Percentiles rank a stretch among this genome's conserved stretches.
Evolutionary conservation across 176 grass and related monocot genomes (phyloP).

Genomic region (Alloteropsis semialata): DNA sequence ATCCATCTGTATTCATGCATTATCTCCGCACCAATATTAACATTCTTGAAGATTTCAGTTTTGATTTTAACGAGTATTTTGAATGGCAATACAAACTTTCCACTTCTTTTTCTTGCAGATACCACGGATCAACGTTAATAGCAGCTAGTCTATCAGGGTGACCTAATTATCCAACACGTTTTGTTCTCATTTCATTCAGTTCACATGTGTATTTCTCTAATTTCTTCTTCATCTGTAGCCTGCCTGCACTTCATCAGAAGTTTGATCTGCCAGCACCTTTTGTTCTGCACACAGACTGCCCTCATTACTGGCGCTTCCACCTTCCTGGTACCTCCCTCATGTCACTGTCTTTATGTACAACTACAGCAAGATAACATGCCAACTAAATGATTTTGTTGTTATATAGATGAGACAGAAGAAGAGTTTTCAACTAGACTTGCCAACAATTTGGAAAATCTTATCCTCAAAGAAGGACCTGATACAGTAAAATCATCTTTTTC

Average conservation of each 20-base stretch:
- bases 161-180: conserved; percentile 10
- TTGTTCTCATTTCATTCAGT: not conserved
- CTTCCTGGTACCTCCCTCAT: conserved; percentile 62
- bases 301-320: conserved; percentile 92
- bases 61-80: not conserved
- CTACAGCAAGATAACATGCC: not conserved
- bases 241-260: conserved; percentile 95
- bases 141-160: conserved; percentile 92
- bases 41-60: not conserved
- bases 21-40: not conserved
- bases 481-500: conserved; percentile 52
- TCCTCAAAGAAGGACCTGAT: conserved; percentile 94
- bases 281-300: conserved; percentile 87
- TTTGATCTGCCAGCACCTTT: conserved; percentile 94
- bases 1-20: not conserved
- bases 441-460: conserved; percentile 92
- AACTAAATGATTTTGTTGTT: not conserved
- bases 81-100: not conserved
- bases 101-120: conserved; percentile 47
- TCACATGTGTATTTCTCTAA: not conserved
- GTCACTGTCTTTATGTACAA: not conserved
- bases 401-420: conserved; percentile 92
- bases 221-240: conserved; percentile 42
- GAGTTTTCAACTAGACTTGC: conserved; percentile 83
- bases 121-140: conserved; percentile 91